Evolutionary conservation across 202 grass and related monocot species (phyloP).

Genomic region (Tripidium arundinaceum): DNA sequence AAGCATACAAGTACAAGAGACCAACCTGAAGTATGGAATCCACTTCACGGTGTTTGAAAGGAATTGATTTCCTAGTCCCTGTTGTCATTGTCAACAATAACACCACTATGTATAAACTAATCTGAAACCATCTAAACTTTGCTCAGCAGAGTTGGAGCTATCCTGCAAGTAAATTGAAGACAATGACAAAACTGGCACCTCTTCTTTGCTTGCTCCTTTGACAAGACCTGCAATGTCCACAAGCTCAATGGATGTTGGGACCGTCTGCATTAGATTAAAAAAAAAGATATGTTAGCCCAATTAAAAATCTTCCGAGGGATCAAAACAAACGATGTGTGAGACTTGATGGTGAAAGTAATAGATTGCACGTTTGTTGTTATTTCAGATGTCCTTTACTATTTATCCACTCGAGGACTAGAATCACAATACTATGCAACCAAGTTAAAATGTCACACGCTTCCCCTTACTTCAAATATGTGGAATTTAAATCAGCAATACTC

Average conservation of each 20-base stretch:
- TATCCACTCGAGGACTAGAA: not conserved
- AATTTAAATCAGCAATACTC: too few species aligned
- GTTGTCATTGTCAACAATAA: constrained; percentile 27
- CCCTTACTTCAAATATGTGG: too few species aligned
- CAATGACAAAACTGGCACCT: constrained; percentile 44
- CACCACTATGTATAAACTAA: not conserved
- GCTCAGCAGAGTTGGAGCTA: not conserved
- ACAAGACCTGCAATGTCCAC: constrained; percentile 97
- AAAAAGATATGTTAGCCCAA: too few species aligned
- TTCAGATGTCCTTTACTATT: too few species aligned
- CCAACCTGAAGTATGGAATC: constrained; percentile 97
- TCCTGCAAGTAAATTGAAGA: not conserved
- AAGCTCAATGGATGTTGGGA: constrained; percentile 90
- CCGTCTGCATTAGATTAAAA: constrained; percentile 10
- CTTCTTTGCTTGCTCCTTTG: constrained; percentile 98
- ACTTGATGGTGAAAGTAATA: not conserved
- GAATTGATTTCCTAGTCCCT: constrained; percentile 98
- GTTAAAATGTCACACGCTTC: too few species aligned
- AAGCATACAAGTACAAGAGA: not conserved
- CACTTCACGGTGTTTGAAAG: constrained; percentile 98
- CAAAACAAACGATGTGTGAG: not conserved
- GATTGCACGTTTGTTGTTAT: too few species aligned
- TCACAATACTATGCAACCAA: too few species aligned
- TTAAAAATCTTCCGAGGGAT: too few species aligned
- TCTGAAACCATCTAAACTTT: not conserved